These are phyloP conservation scores for Melocanna baccifera DNA, from an alignment of 176 grass and related monocot genomes.

Conservation along the genomic window DNA sequence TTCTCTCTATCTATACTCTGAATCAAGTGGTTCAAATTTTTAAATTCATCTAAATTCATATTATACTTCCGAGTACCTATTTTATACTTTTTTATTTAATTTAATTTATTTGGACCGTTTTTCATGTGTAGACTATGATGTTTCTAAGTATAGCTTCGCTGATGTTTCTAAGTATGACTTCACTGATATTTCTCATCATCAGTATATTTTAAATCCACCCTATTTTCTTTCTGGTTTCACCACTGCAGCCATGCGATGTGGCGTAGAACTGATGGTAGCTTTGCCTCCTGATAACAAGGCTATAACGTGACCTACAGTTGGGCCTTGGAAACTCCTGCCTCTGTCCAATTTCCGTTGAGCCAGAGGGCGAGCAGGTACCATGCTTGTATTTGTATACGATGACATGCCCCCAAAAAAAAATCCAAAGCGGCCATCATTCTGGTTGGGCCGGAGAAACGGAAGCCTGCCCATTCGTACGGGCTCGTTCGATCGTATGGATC, in stretches of 20 bases:
- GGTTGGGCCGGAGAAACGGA: background rate
- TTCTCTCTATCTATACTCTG: too few species aligned
- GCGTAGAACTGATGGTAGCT: background rate
- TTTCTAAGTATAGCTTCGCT: too few species aligned
- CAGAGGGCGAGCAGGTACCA: background rate
- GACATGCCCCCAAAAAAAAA: fast-evolving
- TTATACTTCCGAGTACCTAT: too few species aligned
- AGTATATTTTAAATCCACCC: too few species aligned
- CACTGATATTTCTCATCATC: too few species aligned
- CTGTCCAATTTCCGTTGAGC: background rate
- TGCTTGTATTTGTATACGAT: background rate
- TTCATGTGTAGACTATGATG: too few species aligned
- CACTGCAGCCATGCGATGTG: background rate
- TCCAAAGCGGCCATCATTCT: background rate
- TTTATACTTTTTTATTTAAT: too few species aligned
- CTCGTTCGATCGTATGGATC: background rate
- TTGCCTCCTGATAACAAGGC: background rate
- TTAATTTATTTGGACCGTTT: too few species aligned
- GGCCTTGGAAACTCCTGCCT: background rate
- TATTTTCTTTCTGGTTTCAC: too few species aligned
- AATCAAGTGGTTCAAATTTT: too few species aligned
- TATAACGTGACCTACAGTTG: background rate
- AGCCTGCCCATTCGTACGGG: constrained; percentile 7
- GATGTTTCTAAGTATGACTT: too few species aligned
- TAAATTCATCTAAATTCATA: too few species aligned